These are phyloP conservation scores for Royoungia palumana DNA, from an alignment of 768 basidiomycete genomes.

Conservation along the genomic window DNA sequence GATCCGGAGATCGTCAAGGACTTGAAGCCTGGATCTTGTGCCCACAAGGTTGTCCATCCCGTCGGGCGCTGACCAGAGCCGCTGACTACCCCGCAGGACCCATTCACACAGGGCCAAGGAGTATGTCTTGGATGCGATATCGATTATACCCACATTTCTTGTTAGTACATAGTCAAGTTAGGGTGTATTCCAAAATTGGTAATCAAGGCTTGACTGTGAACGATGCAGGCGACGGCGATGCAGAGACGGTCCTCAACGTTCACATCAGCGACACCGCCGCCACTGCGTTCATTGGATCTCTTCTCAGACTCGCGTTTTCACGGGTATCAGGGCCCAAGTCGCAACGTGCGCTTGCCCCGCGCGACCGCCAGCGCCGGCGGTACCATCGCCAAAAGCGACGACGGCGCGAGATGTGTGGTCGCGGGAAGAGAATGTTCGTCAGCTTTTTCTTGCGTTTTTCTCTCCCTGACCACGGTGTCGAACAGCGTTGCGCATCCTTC, in stretches of 20 bases:
- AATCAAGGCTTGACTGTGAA: not conserved
- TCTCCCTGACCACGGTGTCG: conserved; percentile 8
- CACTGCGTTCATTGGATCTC: conserved; percentile 22
- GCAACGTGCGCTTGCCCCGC: conserved; percentile 59
- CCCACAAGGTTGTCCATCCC: not conserved
- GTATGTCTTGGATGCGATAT: no score
- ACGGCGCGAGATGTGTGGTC: conserved; percentile 64
- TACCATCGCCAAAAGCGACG: conserved; percentile 63
- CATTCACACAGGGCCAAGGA: no score
- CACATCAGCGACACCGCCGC: conserved; percentile 2
- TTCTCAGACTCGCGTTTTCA: conserved; percentile 44
- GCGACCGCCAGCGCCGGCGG: conserved; percentile 63
- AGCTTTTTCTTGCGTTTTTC: not conserved
- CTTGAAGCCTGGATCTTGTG: conserved; percentile 2
- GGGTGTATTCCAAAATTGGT: conserved; percentile 8
- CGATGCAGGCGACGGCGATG: conserved; percentile 23
- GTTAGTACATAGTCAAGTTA: no score
- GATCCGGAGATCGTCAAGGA: conserved; percentile 20
- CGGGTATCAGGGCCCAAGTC: conserved; percentile 42
- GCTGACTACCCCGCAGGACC: no score
- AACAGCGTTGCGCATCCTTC: conserved; percentile 58
- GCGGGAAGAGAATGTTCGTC: conserved; percentile 75
- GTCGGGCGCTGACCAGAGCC: no score
- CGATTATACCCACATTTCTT: no score
- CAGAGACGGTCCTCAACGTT: conserved; percentile 29